These are phyloP conservation scores for Grosmannia serpens DNA, from an alignment of 2,329 filamentous ascomycete genomes.

Conservation along the genomic window DNA sequence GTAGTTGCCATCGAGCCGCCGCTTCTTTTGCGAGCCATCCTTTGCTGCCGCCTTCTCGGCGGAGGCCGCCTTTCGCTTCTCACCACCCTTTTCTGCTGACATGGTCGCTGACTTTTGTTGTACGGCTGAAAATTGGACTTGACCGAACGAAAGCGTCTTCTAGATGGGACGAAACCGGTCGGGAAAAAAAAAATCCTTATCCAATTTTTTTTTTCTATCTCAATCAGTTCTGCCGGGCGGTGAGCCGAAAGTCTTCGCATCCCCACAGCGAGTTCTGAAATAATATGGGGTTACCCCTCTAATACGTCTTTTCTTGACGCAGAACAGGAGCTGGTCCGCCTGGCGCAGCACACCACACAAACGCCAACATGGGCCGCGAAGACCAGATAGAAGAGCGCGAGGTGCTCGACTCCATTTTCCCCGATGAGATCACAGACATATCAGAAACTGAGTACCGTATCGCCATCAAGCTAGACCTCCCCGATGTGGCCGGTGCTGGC, in stretches of 20 bases:
- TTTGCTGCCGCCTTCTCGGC: conserved; percentile 30
- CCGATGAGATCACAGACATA: conserved; percentile 95
- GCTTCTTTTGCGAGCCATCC: conserved; percentile 40
- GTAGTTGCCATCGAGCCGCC: conserved; percentile 30
- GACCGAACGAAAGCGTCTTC: not conserved
- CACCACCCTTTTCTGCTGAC: conserved; percentile 38
- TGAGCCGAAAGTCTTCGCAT: conserved; percentile 12
- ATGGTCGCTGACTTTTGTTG: conserved; percentile 20
- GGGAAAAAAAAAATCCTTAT: conserved; percentile 7
- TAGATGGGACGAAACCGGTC: not conserved
- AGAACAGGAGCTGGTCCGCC: not conserved
- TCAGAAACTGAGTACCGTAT: conserved; percentile 84
- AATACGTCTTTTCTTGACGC: not conserved
- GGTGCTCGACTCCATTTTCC: conserved; percentile 96
- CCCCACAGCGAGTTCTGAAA: conserved; percentile 4
- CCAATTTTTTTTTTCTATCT: conserved; percentile 3
- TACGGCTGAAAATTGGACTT: not conserved
- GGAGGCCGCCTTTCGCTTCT: conserved; percentile 45
- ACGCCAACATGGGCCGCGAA: conserved; percentile 53
- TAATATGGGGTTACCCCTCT: conserved; percentile 1
- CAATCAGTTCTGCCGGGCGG: conserved; percentile 21
- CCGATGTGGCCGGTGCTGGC: conserved; percentile 26
- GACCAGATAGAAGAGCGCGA: conserved; percentile 94
- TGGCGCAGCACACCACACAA: not conserved
- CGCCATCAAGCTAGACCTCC: conserved; percentile 71